Evolutionary conservation across 441 rosid species (phyloP).

Genomic region (Populus trichocarpa): DNA sequence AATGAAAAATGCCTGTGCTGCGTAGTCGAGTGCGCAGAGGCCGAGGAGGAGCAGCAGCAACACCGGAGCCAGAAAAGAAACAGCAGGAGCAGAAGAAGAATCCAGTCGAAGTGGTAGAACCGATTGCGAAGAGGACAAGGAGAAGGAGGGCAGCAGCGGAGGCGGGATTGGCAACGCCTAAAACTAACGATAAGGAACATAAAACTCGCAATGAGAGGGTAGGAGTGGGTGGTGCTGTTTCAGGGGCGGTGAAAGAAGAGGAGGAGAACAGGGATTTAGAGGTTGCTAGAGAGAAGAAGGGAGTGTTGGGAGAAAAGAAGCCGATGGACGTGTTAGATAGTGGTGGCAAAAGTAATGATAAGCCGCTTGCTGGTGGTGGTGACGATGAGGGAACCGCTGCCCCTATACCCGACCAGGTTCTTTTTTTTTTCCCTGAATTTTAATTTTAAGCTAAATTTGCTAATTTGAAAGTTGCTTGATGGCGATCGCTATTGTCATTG

Average conservation of each 20-base stretch:
- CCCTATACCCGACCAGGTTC: conserved; percentile 61
- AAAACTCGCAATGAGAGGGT: not conserved
- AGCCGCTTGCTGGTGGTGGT: conserved; percentile 36
- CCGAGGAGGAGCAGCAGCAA: conserved; percentile 29
- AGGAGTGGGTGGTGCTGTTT: not conserved
- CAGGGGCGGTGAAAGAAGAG: conserved; percentile 30
- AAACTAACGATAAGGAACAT: not conserved
- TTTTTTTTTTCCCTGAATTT: not conserved
- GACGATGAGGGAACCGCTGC: conserved; percentile 60
- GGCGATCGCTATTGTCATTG: not conserved
- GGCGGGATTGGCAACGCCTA: conserved; percentile 12
- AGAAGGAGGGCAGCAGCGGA: conserved; percentile 25
- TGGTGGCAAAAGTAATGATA: conserved; percentile 42
- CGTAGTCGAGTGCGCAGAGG: conserved; percentile 62
- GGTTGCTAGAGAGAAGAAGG: not conserved
- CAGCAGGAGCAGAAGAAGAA: conserved; percentile 9
- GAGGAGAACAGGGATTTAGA: conserved; percentile 19
- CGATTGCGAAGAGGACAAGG: conserved; percentile 47
- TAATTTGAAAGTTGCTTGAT: not conserved
- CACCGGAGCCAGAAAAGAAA: not conserved
- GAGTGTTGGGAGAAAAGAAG: conserved; percentile 30
- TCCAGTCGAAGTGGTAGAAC: conserved; percentile 39
- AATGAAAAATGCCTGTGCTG: conserved; percentile 74
- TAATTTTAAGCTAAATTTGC: not conserved
- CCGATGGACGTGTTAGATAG: conserved; percentile 43